Base-by-base conservation (phyloP, 2,329 filamentous ascomycete genomes). In the Diaporthe sp. region DNA sequence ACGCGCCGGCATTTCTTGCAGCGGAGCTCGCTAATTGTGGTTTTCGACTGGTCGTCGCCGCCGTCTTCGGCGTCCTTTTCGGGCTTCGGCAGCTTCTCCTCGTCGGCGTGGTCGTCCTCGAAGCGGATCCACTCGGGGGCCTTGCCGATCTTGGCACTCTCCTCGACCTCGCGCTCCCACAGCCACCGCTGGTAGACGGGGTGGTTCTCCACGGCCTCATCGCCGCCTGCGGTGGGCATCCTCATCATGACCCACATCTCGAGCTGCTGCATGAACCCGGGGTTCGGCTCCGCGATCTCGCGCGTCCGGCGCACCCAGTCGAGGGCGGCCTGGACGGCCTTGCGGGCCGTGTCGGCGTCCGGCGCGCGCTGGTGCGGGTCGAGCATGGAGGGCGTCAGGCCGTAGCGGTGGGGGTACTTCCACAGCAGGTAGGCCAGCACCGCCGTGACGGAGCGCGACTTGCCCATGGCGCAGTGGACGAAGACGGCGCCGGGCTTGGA, bases 1-100 rank as follows among this genome's bases (percentile, higher is more conserved):
- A 88, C 88, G 81, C 90, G 91, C 83, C 97, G 92, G 88, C 97
- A 99, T 86, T 96, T 98, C 82, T 96, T 95, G 86, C 97, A 98
- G 79, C 94, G 91, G 75, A 98, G 87, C 82, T 96, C 93, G 34
- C 46, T 69, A 1, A 39, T 69, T 3, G 34, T 42, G 13, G 46
- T 69, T 25, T 22, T 39, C 77, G 77, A 75, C 72, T 78, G 72
- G 28, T 2, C 42, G 61, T 76, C 76, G 28, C 1, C 42, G 8
- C 4, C 15, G 74, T 73, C 51, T 73, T 39, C 37, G 76, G 57
- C 22, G 9, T 74, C 74, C 34, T 53, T 68, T 10, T 78, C 78
- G 7, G 74, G 69, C 15, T 80, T 79, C 22, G n/a, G 72, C 55
- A 74, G n/a, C 34, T 65, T 87, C 78, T 91, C 85, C 62, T 87